Percentiles rank a stretch among this genome's conserved stretches.
These are phyloP conservation scores for Heliosperma pusillum DNA, from an alignment of 148 eudicot species.

Conservation along the genomic window DNA sequence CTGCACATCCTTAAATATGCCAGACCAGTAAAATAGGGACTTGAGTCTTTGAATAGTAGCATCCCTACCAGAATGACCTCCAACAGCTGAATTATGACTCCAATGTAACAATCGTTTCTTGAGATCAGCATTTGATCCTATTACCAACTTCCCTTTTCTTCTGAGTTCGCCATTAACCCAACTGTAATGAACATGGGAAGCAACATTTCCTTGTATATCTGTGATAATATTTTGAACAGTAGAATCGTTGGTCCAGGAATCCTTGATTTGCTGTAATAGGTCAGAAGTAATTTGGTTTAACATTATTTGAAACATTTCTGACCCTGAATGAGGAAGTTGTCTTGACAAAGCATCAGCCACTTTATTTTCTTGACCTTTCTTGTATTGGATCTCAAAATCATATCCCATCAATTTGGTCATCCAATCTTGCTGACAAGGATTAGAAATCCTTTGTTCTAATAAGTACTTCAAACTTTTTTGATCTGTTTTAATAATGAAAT, in stretches of 20 bases:
- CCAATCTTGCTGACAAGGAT: conserved; percentile 8
- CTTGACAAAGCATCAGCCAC: conserved; percentile 24
- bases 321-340: background rate
- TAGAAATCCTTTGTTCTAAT: background rate
- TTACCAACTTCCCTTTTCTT: conserved; percentile 11
- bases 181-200: background rate
- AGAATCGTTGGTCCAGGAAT: background rate
- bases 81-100: background rate
- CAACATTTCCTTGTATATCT: background rate
- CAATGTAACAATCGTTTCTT: background rate
- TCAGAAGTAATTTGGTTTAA: too few relatives aligned
- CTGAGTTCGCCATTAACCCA: background rate
- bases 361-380: conserved; percentile 1
- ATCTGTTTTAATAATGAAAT: background rate
- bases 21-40: conserved; percentile 8
- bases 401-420: conserved; percentile 14
- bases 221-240: background rate
- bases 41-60: background rate
- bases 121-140: background rate
- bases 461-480: background rate
- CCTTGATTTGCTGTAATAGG: background rate
- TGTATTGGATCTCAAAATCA: conserved; percentile 14
- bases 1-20: background rate
- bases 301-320: too few relatives aligned
- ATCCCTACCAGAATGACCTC: background rate